These are phyloP conservation scores for Neonothopanus nambi DNA, from an alignment of 1,284 basidiomycete genomes.

Conservation along the genomic window DNA sequence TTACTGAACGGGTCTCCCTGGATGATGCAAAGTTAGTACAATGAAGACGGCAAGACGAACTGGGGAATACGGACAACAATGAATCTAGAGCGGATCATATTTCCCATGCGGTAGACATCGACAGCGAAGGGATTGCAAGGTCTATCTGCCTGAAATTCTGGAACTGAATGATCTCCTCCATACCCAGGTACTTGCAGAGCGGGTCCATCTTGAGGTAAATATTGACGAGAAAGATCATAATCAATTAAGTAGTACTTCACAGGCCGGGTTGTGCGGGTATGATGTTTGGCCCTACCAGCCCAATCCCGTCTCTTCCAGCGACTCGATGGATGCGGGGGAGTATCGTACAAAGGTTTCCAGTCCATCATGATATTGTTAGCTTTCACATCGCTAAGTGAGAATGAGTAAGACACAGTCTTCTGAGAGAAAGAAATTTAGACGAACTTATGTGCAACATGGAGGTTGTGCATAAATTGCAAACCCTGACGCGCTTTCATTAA, in stretches of 20 bases:
- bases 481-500: slow-evolving; percentile 27
- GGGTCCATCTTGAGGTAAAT: slow-evolving; percentile 16
- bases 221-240: slow-evolving; percentile 32
- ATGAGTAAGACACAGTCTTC: background rate
- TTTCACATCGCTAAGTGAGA: slow-evolving; percentile 36
- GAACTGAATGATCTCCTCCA: slow-evolving; percentile 15
- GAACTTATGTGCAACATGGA: slow-evolving; percentile 40
- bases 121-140: slow-evolving; percentile 35
- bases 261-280: slow-evolving; percentile 29
- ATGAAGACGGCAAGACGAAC: background rate
- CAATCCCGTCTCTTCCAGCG: slow-evolving; percentile 21
- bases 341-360: slow-evolving; percentile 24
- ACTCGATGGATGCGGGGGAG: slow-evolving; percentile 27
- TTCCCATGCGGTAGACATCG: slow-evolving; percentile 38
- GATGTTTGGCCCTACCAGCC: slow-evolving; percentile 19
- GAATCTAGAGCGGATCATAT: slow-evolving; percentile 24
- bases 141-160: slow-evolving; percentile 22
- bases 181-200: slow-evolving; percentile 1
- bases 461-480: slow-evolving; percentile 37
- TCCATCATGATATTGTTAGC: slow-evolving; percentile 40
- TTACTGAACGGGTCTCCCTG: background rate
- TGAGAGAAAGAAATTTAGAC: background rate
- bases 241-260: slow-evolving; percentile 35
- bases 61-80: background rate
- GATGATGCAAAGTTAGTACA: background rate